These are phyloP conservation scores for Phialocephala sp. DNA, from an alignment of 2,329 filamentous ascomycete genomes.

Conservation along the genomic window DNA sequence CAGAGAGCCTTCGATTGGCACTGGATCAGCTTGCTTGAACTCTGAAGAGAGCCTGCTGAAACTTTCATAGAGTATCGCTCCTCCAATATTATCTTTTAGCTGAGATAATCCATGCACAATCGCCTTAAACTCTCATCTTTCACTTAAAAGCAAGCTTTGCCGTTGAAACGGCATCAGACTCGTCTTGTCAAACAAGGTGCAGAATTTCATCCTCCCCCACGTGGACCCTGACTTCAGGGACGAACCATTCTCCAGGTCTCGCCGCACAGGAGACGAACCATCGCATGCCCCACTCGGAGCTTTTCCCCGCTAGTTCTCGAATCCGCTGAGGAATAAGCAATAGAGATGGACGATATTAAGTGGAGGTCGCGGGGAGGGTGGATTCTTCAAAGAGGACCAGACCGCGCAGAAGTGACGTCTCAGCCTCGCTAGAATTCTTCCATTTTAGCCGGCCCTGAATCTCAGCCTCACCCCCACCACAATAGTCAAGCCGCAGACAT, in stretches of 20 bases:
- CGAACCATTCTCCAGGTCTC: neutral
- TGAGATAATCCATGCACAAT: constrained; percentile 6
- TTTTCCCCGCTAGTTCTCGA: neutral
- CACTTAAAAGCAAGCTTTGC: neutral
- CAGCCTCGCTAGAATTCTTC: neutral
- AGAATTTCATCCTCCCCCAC: neutral
- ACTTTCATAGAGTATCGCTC: neutral
- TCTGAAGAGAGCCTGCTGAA: neutral
- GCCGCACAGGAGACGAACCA: neutral
- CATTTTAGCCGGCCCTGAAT: neutral
- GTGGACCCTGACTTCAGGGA: neutral
- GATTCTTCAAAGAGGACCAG: neutral
- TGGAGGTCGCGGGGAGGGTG: neutral
- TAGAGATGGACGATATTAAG: neutral
- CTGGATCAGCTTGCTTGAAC: neutral
- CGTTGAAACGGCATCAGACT: neutral
- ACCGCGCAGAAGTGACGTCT: too few species aligned
- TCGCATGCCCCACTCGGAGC: neutral
- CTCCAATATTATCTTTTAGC: neutral
- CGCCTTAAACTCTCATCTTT: neutral
- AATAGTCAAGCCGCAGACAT: neutral
- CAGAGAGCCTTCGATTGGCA: neutral
- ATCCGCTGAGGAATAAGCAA: neutral
- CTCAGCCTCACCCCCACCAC: constrained; percentile 7
- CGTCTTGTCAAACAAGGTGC: constrained; percentile 1